phyloP scores from a whole-genome alignment of 805 yeast species.

The Wickerhamomyces hampshirensis region DNA sequence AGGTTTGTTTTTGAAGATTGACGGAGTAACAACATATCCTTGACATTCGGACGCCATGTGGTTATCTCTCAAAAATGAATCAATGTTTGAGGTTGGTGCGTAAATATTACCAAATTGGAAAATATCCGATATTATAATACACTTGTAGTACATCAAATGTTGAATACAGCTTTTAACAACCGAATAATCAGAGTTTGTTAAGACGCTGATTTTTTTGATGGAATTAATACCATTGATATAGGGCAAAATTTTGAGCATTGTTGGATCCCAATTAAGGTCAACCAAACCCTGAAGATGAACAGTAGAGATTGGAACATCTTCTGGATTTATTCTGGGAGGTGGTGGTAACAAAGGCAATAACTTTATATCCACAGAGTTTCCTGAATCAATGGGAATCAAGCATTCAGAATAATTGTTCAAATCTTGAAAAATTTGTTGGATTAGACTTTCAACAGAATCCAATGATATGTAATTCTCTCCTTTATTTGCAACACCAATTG shows the following conservation, averaged over 20 bases:
- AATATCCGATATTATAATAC: conserved; percentile 77
- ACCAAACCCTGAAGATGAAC: conserved; percentile 68
- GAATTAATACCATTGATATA: conserved; percentile 87
- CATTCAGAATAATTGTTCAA: conserved; percentile 94
- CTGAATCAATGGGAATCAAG: conserved; percentile 84
- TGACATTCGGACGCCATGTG: conserved; percentile 80
- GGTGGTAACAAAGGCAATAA: conserved; percentile 87
- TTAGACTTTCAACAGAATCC: conserved; percentile 62
- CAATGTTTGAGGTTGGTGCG: conserved; percentile 80
- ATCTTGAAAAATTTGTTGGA: conserved; percentile 91
- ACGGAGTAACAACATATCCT: conserved; percentile 58
- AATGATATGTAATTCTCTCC: conserved; percentile 21
- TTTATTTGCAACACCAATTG: conserved; percentile 21
- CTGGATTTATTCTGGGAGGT: conserved; percentile 66
- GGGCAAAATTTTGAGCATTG: conserved; percentile 84
- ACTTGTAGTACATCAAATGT: conserved; percentile 85
- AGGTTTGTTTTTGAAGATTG: conserved; percentile 32
- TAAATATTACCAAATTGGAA: conserved; percentile 87
- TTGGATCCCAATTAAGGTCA: conserved; percentile 96
- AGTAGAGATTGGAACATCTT: conserved; percentile 89
- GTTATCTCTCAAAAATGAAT: conserved; percentile 58
- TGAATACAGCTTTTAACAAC: conserved; percentile 84
- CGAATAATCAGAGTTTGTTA: conserved; percentile 76
- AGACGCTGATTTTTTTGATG: conserved; percentile 64
- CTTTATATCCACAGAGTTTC: conserved; percentile 89